These are phyloP conservation scores for Bryum argenteum DNA, from an alignment of 225 moss, liverwort and hornwort genomes.

Conservation along the genomic window DNA sequence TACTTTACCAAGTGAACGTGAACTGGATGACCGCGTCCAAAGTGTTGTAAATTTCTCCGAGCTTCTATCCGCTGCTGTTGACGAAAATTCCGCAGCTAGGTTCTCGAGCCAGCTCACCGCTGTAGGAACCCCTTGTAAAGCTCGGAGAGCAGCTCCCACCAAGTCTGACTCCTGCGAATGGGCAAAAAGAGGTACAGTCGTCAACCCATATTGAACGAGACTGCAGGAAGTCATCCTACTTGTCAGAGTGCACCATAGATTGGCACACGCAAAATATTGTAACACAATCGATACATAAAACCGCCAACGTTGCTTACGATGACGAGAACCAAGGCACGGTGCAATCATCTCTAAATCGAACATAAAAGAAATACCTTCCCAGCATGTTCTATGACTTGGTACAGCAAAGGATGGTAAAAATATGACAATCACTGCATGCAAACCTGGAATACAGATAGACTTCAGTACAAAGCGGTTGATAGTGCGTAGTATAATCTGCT, in stretches of 20 bases:
- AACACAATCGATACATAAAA: not conserved
- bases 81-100: constrained; percentile 61
- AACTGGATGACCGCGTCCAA: constrained; percentile 81
- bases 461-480: constrained; percentile 8
- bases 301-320: constrained; percentile 15
- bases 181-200: constrained; percentile 14
- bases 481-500: constrained; percentile 19
- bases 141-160: constrained; percentile 81
- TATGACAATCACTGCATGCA: constrained; percentile 9
- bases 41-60: constrained; percentile 62
- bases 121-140: constrained; percentile 87
- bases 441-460: constrained; percentile 20
- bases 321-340: constrained; percentile 19
- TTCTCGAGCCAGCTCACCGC: constrained; percentile 90
- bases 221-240: constrained; percentile 2
- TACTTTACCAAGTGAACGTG: constrained; percentile 79
- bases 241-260: constrained; percentile 15
- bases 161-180: constrained; percentile 79
- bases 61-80: constrained; percentile 73
- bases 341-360: constrained; percentile 19
- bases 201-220: constrained; percentile 16
- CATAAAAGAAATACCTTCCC: constrained; percentile 4
- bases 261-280: constrained; percentile 13
- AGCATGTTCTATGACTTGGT: constrained; percentile 17
- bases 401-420: constrained; percentile 15